Conservation (phyloP, 2,329 filamentous ascomycete species). For the Ascochyta lentis region DNA sequence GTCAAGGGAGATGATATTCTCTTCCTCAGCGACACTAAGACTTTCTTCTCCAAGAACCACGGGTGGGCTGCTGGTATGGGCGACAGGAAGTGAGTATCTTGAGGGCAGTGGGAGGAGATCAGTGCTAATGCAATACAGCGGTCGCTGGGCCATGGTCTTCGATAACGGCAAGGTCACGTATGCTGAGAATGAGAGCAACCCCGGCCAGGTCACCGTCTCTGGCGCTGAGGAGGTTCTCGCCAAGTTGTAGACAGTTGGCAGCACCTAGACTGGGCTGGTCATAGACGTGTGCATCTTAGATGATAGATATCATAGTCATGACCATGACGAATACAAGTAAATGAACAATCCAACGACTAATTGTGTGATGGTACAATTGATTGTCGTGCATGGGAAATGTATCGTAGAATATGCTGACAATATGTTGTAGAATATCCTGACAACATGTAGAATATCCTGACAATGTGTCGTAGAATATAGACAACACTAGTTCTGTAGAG, state of each 20-base stretch:
- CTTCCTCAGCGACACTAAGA: conserved; percentile 77
- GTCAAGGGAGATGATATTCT: conserved; percentile 76
- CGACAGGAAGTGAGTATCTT: conserved; percentile 65
- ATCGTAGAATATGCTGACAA: no score
- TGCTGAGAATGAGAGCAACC: conserved; percentile 72
- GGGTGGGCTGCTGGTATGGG: conserved; percentile 74
- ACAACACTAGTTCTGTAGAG: no score
- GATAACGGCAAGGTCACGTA: conserved; percentile 82
- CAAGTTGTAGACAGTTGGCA: conserved; percentile 49
- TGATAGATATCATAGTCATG: neutral
- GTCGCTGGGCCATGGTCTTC: conserved; percentile 79
- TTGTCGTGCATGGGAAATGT: no score
- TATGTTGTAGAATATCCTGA: no score
- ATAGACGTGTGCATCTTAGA: neutral
- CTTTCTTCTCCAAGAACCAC: conserved; percentile 77
- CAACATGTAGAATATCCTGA: no score
- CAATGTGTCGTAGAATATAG: no score
- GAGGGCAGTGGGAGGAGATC: neutral
- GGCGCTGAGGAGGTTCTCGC: conserved; percentile 57
- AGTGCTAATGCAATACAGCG: conserved; percentile 36
- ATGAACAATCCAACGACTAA: no score
- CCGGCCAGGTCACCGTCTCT: conserved; percentile 57
- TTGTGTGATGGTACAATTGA: no score
- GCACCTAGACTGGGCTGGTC: no score
- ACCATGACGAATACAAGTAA: no score